Percentiles rank a stretch among this genome's conserved stretches.
phyloP scores from a whole-genome alignment of 225 moss, liverwort and hornwort genomes.

The Polytrichum commune region DNA sequence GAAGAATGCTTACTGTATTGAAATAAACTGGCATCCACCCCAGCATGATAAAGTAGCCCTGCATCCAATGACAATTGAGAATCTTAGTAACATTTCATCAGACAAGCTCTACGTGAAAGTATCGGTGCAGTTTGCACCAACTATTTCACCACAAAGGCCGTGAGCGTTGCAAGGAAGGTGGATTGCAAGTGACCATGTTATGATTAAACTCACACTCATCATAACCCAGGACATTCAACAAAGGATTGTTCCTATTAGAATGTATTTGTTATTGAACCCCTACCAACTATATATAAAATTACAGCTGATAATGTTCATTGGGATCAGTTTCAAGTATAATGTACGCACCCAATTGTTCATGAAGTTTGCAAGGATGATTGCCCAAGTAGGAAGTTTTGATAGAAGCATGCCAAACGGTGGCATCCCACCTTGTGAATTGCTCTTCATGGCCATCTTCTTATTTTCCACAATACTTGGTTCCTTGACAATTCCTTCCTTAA shows the following conservation, averaged over 20 bases:
- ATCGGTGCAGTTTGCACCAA: too few relatives aligned
- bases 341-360: slow-evolving; percentile 89
- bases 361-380: slow-evolving; percentile 74
- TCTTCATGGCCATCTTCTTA: neutral
- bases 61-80: slow-evolving; percentile 6
- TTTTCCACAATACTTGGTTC: slow-evolving; percentile 5
- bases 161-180: too few relatives aligned
- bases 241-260: too few relatives aligned
- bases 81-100: too few relatives aligned
- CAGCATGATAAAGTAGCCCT: slow-evolving; percentile 89
- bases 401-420: slow-evolving; percentile 71
- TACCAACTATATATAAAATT: too few relatives aligned
- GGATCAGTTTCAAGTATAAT: neutral
- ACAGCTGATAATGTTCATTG: too few relatives aligned
- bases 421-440: neutral
- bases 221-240: too few relatives aligned
- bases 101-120: too few relatives aligned
- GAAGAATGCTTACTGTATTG: slow-evolving; percentile 49
- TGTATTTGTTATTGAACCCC: too few relatives aligned
- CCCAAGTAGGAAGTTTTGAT: slow-evolving; percentile 82
- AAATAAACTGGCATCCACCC: slow-evolving; percentile 95
- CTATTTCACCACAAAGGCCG: too few relatives aligned
- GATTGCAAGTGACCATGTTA: too few relatives aligned
- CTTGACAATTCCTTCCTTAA: slow-evolving; percentile 42
- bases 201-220: too few relatives aligned